Conservation (phyloP, 129 eudicot species). For the Escallonia herrerae region DNA sequence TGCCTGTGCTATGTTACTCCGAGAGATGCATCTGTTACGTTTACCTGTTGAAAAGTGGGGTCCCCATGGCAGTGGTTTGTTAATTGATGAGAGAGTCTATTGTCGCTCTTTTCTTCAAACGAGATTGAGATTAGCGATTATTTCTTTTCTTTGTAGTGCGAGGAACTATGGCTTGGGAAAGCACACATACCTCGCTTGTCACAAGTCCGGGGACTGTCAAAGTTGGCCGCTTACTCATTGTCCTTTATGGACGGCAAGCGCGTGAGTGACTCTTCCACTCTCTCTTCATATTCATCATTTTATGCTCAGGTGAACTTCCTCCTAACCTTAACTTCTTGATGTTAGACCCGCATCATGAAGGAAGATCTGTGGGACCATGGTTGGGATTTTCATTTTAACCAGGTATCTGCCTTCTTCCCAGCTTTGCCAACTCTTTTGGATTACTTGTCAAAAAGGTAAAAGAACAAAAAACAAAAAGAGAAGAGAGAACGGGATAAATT, state of each 20-base stretch:
- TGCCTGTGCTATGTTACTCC: neutral
- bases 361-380: constrained; percentile 84
- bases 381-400: constrained; percentile 74
- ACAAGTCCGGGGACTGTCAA: constrained; percentile 42
- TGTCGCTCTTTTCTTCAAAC: neutral
- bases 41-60: neutral
- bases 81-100: neutral
- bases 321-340: neutral
- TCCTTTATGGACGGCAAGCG: constrained; percentile 62
- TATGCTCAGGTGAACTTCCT: too few relatives aligned
- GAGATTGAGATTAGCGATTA: neutral
- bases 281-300: neutral
- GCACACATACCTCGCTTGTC: constrained; percentile 74
- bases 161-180: constrained; percentile 69
- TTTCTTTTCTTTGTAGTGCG: constrained; percentile 28
- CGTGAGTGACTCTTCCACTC: constrained; percentile 22
- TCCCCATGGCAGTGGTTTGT: too few relatives aligned
- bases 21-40: neutral
- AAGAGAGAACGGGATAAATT: too few relatives aligned
- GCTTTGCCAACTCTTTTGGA: too few relatives aligned
- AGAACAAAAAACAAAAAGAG: too few relatives aligned
- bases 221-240: constrained; percentile 49
- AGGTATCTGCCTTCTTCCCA: constrained; percentile 28
- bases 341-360: constrained; percentile 55
- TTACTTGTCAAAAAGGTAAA: neutral